These are phyloP conservation scores for Aspergillus sp. DNA, from an alignment of 2,329 filamentous ascomycete genomes.

Conservation along the genomic window DNA sequence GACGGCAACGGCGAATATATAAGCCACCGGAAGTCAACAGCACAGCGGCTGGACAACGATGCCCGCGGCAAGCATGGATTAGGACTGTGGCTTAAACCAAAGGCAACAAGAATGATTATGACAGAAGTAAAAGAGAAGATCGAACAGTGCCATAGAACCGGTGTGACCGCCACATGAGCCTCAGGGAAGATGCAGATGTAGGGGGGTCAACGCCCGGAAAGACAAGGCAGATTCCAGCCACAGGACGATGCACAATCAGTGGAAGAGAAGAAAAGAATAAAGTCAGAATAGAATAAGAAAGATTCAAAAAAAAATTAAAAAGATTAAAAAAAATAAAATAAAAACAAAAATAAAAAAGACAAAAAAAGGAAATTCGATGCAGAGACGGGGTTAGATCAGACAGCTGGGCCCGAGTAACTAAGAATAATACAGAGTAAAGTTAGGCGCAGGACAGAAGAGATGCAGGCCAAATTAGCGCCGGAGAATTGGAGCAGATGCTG, in stretches of 20 bases:
- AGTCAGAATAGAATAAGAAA: background rate
- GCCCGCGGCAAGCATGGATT: slow-evolving; percentile 18
- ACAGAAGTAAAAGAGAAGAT: background rate
- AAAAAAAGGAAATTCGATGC: slow-evolving; percentile 7
- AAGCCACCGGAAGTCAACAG: slow-evolving; percentile 17
- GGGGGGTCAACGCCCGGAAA: slow-evolving; percentile 19
- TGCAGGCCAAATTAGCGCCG: slow-evolving; percentile 22
- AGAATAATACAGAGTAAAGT: slow-evolving; percentile 1
- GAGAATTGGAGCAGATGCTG: slow-evolving; percentile 13
- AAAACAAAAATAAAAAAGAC: background rate
- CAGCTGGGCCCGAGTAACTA: slow-evolving; percentile 3
- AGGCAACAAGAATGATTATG: background rate
- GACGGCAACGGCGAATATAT: slow-evolving; percentile 16
- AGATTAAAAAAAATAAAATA: background rate
- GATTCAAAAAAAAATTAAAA: too few species aligned
- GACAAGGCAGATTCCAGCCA: slow-evolving; percentile 30
- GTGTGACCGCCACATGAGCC: background rate
- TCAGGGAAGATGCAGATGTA: background rate
- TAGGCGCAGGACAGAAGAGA: slow-evolving; percentile 11
- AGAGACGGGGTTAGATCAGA: slow-evolving; percentile 11
- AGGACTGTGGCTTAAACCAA: slow-evolving; percentile 19
- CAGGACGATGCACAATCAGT: background rate
- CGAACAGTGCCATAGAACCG: background rate
- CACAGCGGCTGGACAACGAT: slow-evolving; percentile 13
- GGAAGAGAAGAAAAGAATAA: slow-evolving; percentile 4